phyloP scores from a whole-genome alignment of 345 rosid species.

The Anastatica hierochuntica region DNA sequence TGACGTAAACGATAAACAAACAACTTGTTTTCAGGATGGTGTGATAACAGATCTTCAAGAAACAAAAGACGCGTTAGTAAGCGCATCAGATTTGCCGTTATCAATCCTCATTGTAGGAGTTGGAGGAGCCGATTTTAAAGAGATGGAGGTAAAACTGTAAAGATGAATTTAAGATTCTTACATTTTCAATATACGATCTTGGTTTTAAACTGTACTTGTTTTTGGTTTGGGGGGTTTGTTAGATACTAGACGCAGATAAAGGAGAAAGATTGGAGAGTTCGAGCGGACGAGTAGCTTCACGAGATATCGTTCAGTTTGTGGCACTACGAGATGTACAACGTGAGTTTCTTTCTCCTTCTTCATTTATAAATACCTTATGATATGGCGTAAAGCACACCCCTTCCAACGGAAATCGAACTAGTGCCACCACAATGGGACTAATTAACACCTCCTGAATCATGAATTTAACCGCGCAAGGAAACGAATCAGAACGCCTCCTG shows the following conservation, averaged over 20 bases:
- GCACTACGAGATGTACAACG: slow-evolving; percentile 73
- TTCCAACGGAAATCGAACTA: too few species aligned
- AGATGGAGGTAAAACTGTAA: slow-evolving; percentile 65
- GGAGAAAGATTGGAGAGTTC: slow-evolving; percentile 86
- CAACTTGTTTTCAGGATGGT: slow-evolving; percentile 54
- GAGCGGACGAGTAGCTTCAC: slow-evolving; percentile 78
- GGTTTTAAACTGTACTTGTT: slow-evolving; percentile 1
- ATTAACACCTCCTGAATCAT: too few species aligned
- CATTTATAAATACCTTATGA: too few species aligned
- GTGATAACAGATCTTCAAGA: slow-evolving; percentile 95
- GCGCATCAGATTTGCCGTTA: slow-evolving; percentile 84
- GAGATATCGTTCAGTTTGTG: slow-evolving; percentile 90
- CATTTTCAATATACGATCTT: neutral
- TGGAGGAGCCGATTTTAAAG: slow-evolving; percentile 97
- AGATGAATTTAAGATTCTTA: neutral
- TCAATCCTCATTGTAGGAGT: slow-evolving; percentile 92
- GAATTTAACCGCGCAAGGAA: too few species aligned
- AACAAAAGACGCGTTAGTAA: slow-evolving; percentile 88
- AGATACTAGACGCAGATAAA: slow-evolving; percentile 83
- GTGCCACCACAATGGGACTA: too few species aligned
- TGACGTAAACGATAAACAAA: too few species aligned
- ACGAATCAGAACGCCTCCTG: neutral
- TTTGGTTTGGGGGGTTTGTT: neutral
- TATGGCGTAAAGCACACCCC: too few species aligned
- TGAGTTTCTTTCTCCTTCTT: too few species aligned